phyloP scores from a whole-genome alignment of 495 filamentous ascomycete species.

The Glarea lozoyensis region DNA sequence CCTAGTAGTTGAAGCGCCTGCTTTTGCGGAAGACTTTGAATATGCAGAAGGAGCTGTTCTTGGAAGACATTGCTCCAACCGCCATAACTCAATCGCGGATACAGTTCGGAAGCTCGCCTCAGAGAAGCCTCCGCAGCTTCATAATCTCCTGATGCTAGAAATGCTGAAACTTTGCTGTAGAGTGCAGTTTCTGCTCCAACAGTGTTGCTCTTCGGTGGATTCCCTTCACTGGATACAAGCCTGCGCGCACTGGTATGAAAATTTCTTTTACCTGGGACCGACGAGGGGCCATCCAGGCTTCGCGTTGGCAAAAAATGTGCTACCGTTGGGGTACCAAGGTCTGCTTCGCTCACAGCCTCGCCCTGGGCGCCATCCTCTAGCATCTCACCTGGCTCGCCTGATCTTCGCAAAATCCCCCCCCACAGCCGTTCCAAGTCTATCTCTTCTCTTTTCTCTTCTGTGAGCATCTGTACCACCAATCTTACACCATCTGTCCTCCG shows the following conservation, averaged over 20 bases:
- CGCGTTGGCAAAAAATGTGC: too few species aligned
- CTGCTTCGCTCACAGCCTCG: not conserved
- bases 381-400: conserved; percentile 1
- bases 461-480: conserved; percentile 86
- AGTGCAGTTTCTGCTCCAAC: too few species aligned
- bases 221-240: too few species aligned
- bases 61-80: conserved; percentile 10
- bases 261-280: too few species aligned
- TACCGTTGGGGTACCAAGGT: not conserved
- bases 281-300: too few species aligned
- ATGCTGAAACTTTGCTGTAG: not conserved
- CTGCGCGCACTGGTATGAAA: too few species aligned
- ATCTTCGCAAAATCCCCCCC: conserved; percentile 26
- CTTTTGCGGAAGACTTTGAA: conserved; percentile 24
- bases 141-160: conserved; percentile 8
- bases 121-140: conserved; percentile 4
- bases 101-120: not conserved
- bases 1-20: conserved; percentile 32
- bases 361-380: conserved; percentile 1
- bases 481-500: conserved; percentile 42
- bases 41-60: conserved; percentile 27
- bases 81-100: conserved; percentile 8
- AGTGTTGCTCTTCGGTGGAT: too few species aligned
- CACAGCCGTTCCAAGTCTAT: conserved; percentile 78
- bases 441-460: conserved; percentile 73